Percentiles rank a stretch among this genome's conserved stretches.
Evolutionary conservation across 2,329 filamentous ascomycete species (phyloP).

Genomic region (Gaeumannomyces tritici): DNA sequence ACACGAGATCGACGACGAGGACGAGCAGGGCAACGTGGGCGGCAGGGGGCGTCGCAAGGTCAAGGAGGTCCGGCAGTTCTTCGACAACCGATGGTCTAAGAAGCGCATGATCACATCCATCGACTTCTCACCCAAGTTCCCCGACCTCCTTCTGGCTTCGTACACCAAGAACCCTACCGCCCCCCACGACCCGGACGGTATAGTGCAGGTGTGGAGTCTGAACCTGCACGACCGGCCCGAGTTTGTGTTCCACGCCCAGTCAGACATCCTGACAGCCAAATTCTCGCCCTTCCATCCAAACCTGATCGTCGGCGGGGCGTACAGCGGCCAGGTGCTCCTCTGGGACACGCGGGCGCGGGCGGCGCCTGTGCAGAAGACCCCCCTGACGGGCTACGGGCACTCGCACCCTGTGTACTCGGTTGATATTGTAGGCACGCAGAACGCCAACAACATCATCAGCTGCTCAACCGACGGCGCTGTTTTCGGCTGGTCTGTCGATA

Average conservation of each 20-base stretch:
- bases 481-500: conserved; percentile 95
- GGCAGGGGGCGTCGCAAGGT: conserved; percentile 66
- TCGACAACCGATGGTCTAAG: conserved; percentile 91
- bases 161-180: conserved; percentile 97
- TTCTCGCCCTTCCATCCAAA: conserved; percentile 99
- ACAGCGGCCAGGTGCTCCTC: conserved; percentile 89
- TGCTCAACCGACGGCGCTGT: conserved; percentile 94
- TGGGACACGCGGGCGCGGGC: conserved; percentile 94
- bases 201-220: conserved; percentile 95
- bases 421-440: conserved; percentile 93
- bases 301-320: conserved; percentile 89
- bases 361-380: conserved; percentile 89
- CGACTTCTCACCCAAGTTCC: conserved; percentile 92
- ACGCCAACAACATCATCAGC: conserved; percentile 97
- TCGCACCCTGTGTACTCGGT: conserved; percentile 95
- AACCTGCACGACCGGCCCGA: conserved; percentile 91
- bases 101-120: conserved; percentile 95
- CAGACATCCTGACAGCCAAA: conserved; percentile 87
- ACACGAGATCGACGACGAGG: conserved; percentile 68
- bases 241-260: conserved; percentile 93
- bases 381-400: conserved; percentile 87
- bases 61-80: conserved; percentile 87
- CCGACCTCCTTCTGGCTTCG: conserved; percentile 82
- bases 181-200: conserved; percentile 83
- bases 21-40: conserved; percentile 65